A percentile compares a stretch with the other conserved stretches of the same genome.
These are phyloP conservation scores for Helotiales sp. DNA, from an alignment of 2,329 filamentous ascomycete species.

Conservation along the genomic window DNA sequence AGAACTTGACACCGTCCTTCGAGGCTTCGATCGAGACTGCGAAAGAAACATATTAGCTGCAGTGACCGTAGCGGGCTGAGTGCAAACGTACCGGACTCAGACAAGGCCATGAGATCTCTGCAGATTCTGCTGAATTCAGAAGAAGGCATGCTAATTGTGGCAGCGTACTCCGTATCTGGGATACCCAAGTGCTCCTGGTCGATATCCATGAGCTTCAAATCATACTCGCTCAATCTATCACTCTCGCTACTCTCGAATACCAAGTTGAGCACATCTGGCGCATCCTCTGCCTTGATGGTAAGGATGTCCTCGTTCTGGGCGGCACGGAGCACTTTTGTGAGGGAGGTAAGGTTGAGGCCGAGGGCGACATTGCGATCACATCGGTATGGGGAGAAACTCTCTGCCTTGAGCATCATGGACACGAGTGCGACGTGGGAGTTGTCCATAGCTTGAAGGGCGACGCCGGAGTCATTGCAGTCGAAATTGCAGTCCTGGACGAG, in stretches of 20 bases:
- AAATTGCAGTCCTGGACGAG: constrained; percentile 99
- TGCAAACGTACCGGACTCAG: constrained; percentile 80
- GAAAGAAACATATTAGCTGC: constrained; percentile 27
- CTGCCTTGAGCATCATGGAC: constrained; percentile 97
- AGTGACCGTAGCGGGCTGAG: neutral
- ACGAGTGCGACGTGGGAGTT: constrained; percentile 99
- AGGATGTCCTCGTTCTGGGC: constrained; percentile 94
- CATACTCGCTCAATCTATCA: constrained; percentile 96
- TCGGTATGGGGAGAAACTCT: constrained; percentile 92
- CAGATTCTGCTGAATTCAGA: constrained; percentile 94
- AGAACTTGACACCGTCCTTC: constrained; percentile 97
- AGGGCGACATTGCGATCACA: constrained; percentile 99
- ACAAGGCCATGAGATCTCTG: constrained; percentile 87
- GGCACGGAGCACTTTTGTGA: constrained; percentile 95
- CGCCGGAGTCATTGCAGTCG: constrained; percentile 99
- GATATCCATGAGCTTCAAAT: constrained; percentile 99
- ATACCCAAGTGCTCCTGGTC: constrained; percentile 99
- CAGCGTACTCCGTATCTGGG: constrained; percentile 97
- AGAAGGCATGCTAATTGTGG: constrained; percentile 87
- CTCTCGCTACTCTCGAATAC: constrained; percentile 89
- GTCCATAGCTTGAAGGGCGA: constrained; percentile 99
- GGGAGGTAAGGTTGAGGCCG: constrained; percentile 92
- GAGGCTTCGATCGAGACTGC: constrained; percentile 91
- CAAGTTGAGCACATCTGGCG: constrained; percentile 93
- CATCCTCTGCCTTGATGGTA: constrained; percentile 96